phyloP scores from a whole-genome alignment of 768 basidiomycete species.

The Crucibulum laeve region DNA sequence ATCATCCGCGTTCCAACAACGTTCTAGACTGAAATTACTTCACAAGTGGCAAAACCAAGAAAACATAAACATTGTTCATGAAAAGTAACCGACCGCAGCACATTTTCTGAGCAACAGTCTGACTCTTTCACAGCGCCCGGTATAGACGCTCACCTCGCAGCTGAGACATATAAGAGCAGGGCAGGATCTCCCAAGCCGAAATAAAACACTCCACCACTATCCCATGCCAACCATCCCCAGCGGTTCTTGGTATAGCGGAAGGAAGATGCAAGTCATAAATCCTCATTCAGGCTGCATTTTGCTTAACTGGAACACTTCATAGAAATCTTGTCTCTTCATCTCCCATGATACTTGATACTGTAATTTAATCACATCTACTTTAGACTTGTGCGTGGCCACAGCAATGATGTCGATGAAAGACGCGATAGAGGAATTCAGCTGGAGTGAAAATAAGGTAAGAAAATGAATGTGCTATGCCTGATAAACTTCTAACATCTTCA shows the following conservation, averaged over 20 bases:
- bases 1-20: no score
- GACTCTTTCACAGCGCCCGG: no score
- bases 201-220: no score
- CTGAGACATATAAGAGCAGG: no score
- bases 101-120: no score
- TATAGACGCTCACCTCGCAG: no score
- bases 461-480: neutral
- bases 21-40: no score
- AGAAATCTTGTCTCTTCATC: neutral
- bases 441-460: neutral
- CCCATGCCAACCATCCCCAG: no score
- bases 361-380: neutral
- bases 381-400: conserved; percentile 6
- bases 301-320: neutral
- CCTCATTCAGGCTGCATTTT: neutral
- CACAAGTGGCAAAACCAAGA: no score
- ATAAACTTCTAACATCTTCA: neutral
- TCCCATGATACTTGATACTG: neutral
- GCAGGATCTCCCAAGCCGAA: no score
- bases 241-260: conserved; percentile 2
- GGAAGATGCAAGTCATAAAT: conserved; percentile 2
- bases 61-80: no score
- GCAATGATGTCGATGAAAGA: conserved; percentile 5
- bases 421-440: conserved; percentile 1
- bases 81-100: no score